Base-by-base conservation (phyloP, 345 rosid species). In the Gossypium australe region DNA sequence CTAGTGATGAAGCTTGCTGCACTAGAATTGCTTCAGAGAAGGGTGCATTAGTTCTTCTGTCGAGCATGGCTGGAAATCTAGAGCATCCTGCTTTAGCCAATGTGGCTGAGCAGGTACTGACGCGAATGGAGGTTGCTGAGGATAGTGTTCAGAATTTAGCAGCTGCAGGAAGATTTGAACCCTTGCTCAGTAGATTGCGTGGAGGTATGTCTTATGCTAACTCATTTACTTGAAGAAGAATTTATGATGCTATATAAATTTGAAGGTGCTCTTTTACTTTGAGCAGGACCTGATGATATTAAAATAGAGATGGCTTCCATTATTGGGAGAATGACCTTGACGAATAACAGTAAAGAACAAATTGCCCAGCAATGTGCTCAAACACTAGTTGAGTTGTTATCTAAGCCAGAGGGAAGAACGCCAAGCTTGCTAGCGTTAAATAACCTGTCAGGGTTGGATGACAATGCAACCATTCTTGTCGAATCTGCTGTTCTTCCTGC, bases 101-200 rank as follows among this genome's bases (percentile, higher is more conserved):
- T 53, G 73, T 79, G 34, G 86, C 86, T 60, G 86, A 77, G 66
- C 83, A 81, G 73, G 78, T 83, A 20, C 79, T 82, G 55, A 79
- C 75, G 56, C 76, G 55, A 69, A 27, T 85, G 75, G 88, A 82
- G 77, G 73, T 27, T 41, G 43, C 77, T 62, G 84, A 82, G 49
- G 84, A 52, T 48, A 83, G 70, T 49, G 51, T 79, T 78, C 75
- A 78, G 70, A 79, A 57, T 76, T 71, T 85, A 18, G 84, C 84
- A 57, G 79, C 81, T 62, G 84, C 82, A 7, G 86, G 88, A 71
- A 81, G 84, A 80, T 85, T 85, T 73, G 84, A 82, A 75, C 88
- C 88, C 38, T 72, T 82, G 27, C 77, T 85, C 9, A 60, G 78
- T 57, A 79, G 80, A 58, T 55, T 85, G 64, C 76, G 71, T 9